Conservation (phyloP, 2,329 filamentous ascomycete genomes). For the Aureobasidium sp. region DNA sequence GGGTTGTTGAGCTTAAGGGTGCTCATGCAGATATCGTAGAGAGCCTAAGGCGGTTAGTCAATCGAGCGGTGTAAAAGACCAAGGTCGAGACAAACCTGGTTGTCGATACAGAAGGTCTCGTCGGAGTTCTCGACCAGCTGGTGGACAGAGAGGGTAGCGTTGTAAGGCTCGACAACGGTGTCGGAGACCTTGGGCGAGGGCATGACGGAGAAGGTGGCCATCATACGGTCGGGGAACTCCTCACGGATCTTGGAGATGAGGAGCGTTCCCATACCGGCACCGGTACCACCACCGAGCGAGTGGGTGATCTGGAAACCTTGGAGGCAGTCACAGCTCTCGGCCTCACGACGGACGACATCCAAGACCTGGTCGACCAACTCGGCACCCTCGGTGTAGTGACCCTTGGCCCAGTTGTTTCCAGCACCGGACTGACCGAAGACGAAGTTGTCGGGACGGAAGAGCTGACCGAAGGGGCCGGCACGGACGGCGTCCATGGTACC, state of each 20-base stretch:
- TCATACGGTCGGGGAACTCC: constrained; percentile 99
- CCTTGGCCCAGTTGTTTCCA: constrained; percentile 99
- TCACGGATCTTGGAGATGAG: constrained; percentile 99
- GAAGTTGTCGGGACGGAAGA: constrained; percentile 99
- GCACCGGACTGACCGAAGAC: constrained; percentile 99
- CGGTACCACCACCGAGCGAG: constrained; percentile 99
- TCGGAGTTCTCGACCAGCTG: constrained; percentile 99
- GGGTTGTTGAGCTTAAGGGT: constrained; percentile 98
- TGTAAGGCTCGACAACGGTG: constrained; percentile 99
- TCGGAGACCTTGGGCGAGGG: constrained; percentile 99
- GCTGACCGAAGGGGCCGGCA: constrained; percentile 93
- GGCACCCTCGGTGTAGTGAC: constrained; percentile 99
- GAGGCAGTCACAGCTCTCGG: constrained; percentile 97
- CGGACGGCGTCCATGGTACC: constrained; percentile 99
- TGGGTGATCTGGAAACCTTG: constrained; percentile 99
- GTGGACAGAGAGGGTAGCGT: constrained; percentile 96
- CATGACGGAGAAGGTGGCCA: constrained; percentile 98
- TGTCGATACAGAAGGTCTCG: constrained; percentile 99
- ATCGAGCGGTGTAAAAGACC: background rate
- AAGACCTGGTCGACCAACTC: constrained; percentile 97
- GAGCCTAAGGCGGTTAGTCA: constrained; percentile 46
- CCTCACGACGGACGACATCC: constrained; percentile 96
- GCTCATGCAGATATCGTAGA: constrained; percentile 99
- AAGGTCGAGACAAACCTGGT: constrained; percentile 56
- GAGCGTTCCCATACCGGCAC: constrained; percentile 99